These are phyloP conservation scores for Metschnikowia matae DNA, from an alignment of 805 yeast genomes.

Conservation along the genomic window DNA sequence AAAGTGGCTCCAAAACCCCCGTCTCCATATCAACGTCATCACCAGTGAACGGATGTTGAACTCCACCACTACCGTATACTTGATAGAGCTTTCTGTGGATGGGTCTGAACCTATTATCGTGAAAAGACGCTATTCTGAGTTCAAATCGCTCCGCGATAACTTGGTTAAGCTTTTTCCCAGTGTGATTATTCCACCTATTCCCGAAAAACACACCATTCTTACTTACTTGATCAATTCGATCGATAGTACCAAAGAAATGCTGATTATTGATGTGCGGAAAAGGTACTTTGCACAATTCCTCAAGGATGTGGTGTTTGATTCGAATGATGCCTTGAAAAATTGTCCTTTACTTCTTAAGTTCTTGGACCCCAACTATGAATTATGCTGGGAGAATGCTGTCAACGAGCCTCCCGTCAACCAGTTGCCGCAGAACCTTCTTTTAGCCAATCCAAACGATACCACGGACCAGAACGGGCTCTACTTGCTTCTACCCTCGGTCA, in stretches of 20 bases:
- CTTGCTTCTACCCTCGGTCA: slow-evolving; percentile 42
- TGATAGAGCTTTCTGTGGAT: slow-evolving; percentile 25
- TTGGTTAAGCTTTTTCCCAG: slow-evolving; percentile 38
- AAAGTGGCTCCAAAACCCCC: slow-evolving; percentile 25
- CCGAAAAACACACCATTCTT: slow-evolving; percentile 46
- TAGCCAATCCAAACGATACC: slow-evolving; percentile 50
- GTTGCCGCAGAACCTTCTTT: slow-evolving; percentile 45
- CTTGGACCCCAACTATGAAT: slow-evolving; percentile 47
- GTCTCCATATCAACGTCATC: slow-evolving; percentile 27
- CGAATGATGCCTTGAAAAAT: slow-evolving; percentile 25
- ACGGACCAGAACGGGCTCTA: slow-evolving; percentile 52
- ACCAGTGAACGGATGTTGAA: slow-evolving; percentile 34
- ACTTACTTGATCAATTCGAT: slow-evolving; percentile 39
- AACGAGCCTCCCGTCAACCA: slow-evolving; percentile 43
- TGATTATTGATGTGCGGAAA: slow-evolving; percentile 46
- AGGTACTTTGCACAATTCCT: slow-evolving; percentile 44
- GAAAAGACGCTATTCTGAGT: slow-evolving; percentile 41
- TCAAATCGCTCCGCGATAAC: slow-evolving; percentile 39
- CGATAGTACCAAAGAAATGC: slow-evolving; percentile 32
- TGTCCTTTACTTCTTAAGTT: slow-evolving; percentile 44
- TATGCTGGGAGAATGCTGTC: slow-evolving; percentile 48
- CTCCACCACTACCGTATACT: slow-evolving; percentile 36
- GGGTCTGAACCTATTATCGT: slow-evolving; percentile 27
- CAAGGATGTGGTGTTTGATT: slow-evolving; percentile 33
- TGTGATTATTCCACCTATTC: slow-evolving; percentile 40